Percentiles rank a stretch among this genome's conserved stretches.
Conservation (phyloP, 805 yeast genomes). For the Candida ovalis region DNA sequence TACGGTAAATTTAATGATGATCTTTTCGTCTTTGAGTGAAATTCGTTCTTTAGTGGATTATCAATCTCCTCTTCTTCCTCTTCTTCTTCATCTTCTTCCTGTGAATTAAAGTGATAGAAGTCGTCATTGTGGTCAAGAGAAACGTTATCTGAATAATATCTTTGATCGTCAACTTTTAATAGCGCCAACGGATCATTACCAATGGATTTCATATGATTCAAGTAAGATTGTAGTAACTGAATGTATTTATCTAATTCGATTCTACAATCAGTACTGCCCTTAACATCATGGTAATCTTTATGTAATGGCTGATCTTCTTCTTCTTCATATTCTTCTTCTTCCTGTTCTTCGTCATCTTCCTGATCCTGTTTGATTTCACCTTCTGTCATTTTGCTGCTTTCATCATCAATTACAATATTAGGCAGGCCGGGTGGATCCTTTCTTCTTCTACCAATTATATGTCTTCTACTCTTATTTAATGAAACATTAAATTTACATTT, state of each 20-base stretch:
- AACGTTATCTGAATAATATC: constrained; percentile 15
- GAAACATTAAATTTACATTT: constrained; percentile 20
- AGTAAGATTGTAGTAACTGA: constrained; percentile 7
- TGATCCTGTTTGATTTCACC: neutral
- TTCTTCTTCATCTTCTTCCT: neutral
- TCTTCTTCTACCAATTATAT: neutral
- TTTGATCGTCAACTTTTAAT: constrained; percentile 19
- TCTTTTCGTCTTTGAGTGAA: neutral
- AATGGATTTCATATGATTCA: constrained; percentile 3
- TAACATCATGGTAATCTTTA: neutral
- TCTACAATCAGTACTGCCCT: constrained; percentile 2
- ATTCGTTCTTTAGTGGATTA: neutral
- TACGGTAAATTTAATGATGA: neutral
- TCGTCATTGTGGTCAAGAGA: neutral
- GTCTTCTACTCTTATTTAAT: neutral
- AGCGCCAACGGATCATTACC: constrained; percentile 16
- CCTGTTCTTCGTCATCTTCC: constrained; percentile 12
- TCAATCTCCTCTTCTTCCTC: constrained; percentile 7
- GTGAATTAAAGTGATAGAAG: neutral
- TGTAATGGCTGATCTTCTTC: constrained; percentile 9
- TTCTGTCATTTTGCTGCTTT: neutral
- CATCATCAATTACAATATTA: neutral
- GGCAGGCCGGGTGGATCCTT: neutral
- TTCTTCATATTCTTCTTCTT: constrained; percentile 18
- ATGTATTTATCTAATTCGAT: constrained; percentile 12